phyloP scores from a whole-genome alignment of 2,329 filamentous ascomycete genomes.

The Bimuria novae-zelandiae region DNA sequence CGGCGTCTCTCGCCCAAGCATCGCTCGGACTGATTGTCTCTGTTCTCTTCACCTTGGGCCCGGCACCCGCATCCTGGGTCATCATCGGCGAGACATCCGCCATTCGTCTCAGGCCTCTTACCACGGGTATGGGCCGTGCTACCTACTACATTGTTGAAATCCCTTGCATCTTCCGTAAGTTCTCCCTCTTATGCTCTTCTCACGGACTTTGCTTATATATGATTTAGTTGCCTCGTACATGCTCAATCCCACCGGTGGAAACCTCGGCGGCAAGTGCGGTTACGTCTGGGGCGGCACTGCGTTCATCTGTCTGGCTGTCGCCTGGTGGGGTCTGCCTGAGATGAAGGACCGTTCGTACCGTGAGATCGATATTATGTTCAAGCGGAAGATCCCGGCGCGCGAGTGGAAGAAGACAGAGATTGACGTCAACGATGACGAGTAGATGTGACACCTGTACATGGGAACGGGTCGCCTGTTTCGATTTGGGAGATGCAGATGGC shows the following conservation, averaged over 20 bases:
- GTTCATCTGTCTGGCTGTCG: slow-evolving; percentile 57
- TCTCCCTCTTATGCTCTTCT: slow-evolving; percentile 65
- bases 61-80: slow-evolving; percentile 67
- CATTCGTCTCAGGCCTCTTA: slow-evolving; percentile 67
- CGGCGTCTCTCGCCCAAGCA: slow-evolving; percentile 61
- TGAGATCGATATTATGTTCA: slow-evolving; percentile 56
- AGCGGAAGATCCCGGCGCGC: slow-evolving; percentile 57
- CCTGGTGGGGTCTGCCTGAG: slow-evolving; percentile 59
- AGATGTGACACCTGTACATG: slow-evolving; percentile 37
- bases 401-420: slow-evolving; percentile 61
- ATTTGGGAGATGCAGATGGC: too few species aligned
- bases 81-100: slow-evolving; percentile 71
- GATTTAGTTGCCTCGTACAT: slow-evolving; percentile 54
- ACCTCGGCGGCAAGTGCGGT: slow-evolving; percentile 45
- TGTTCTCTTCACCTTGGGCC: slow-evolving; percentile 66
- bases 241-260: slow-evolving; percentile 63
- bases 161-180: slow-evolving; percentile 66
- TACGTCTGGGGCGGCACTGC: slow-evolving; percentile 51
- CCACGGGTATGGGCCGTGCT: slow-evolving; percentile 66
- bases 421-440: slow-evolving; percentile 66
- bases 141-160: slow-evolving; percentile 69
- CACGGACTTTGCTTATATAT: slow-evolving; percentile 29
- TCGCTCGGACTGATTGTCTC: slow-evolving; percentile 68
- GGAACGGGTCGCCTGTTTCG: neutral
- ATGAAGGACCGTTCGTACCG: slow-evolving; percentile 57